Base-by-base conservation (phyloP, 2,329 filamentous ascomycete genomes). In the Aspergillus glaucus region DNA sequence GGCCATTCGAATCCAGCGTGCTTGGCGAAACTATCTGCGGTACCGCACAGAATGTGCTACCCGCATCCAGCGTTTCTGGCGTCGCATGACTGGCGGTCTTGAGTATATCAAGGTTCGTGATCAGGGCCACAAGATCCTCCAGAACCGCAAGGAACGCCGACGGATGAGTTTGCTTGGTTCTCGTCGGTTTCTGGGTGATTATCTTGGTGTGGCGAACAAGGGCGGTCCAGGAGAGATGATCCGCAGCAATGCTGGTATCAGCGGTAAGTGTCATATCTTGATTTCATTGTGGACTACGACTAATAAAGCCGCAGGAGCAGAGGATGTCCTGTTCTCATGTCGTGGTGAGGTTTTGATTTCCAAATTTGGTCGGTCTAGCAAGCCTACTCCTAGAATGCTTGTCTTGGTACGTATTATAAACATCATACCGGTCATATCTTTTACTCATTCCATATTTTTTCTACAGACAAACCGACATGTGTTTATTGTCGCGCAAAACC, bases 341-440 rank as follows among this genome's bases (percentile, higher is more conserved):
- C 86, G 92, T 58, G 89, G 86, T 45, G 92, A 98, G 69, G 70
- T 95, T 21, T 73, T 98, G 46, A 87, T 97, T 52, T 88, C 90
- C 49, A 98, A 98, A 66, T 93, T 98, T 64, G 93, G 93, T 56
- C 86, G 93, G 53, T 97, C 92, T 28, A 96, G 90, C 75, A 97
- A 97, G 72, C 84, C 88, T 1, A 88, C 88, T 63, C 87, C 92
- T 48, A 84, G 93, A 45, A 88, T 87, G 43, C 73, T 98, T 45
- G 77, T 98, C 28, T 75, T 98, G 53, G 72, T 74, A 62, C 54
- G 71, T 65, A 5, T 32, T 21, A 5, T 21, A 19, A 12, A 4
- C 10, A 30, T 22, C 15, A 12, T 21, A 19, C 10, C 3, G 10
- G 5, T 19, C 10, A 21, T 12, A 40, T 19, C 17, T 40, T 40